Evolutionary conservation across 2,329 filamentous ascomycete genomes (phyloP), one percentile per base, ranked within the genome.

Genomic region (Diaporthe ampelina): DNA sequence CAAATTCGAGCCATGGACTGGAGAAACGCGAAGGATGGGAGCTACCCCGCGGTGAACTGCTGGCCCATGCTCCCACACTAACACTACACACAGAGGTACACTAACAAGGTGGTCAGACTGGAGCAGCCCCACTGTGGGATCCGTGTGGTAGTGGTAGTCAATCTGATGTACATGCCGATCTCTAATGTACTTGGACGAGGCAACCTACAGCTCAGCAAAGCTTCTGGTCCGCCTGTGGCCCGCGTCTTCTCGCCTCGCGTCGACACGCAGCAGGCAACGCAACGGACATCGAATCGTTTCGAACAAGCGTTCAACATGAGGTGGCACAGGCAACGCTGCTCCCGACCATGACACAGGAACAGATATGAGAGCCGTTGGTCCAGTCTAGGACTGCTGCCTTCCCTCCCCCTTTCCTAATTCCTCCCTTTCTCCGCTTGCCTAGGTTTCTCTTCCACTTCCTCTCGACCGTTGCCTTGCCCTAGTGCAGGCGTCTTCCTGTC

Each of bases 31-130:
- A 32, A 32, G 13, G 8, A 24, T n/a, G 11, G 68, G 54, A 48
- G 68, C 68, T 63, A 63, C 70, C 70, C 70, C 70, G 45, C 70
- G 69, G 35, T 57, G 56, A 48, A 71, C 45, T 45, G n/a, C 6
- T 40, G 32, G 32, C 32, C 56, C 29, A 26, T 48, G 37, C 24
- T 52, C 29, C 43, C 58, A n/a, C 17, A 29, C 68, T 48, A 45
- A 17, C 19, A 13, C 3, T 43, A 43, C 17, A 40, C 13, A 13
- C 37, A 40, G 11, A 13, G 11, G 37, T 13, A 13, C 37, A 11
- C 35, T 37, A 37, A 43, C 15, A 5, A 17, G 40, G 40, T 43
- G 40, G 40, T 43, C 40, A 43, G 40, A 19, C 15, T 43, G 40
- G 40, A 17, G 40, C 40, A 43, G 40, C 40, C 40, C 40, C 40